phyloP scores from a whole-genome alignment of 768 basidiomycete genomes.

The Pleurotus citrinopileatus region DNA sequence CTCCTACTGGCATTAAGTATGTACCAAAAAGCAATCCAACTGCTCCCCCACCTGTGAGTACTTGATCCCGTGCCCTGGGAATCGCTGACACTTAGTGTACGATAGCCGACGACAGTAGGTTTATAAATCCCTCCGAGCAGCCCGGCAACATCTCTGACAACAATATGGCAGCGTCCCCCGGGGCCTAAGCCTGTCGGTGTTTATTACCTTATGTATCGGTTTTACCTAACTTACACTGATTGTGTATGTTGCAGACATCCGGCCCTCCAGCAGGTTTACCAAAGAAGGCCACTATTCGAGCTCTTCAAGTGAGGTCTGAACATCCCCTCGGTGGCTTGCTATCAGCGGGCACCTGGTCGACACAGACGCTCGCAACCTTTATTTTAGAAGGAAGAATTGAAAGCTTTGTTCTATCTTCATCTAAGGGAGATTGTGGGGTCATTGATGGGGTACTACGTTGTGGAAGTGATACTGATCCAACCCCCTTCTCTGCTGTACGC shows the following conservation, averaged over 20 bases:
- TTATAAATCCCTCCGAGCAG: not conserved
- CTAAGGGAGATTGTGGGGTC: constrained; percentile 57
- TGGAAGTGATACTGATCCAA: constrained; percentile 44
- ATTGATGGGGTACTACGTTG: constrained; percentile 43
- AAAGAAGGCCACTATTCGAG: constrained; percentile 43
- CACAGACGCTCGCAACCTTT: constrained; percentile 57
- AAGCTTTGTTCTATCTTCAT: constrained; percentile 56
- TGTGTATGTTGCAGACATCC: not conserved
- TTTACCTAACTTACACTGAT: not conserved
- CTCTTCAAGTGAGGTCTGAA: constrained; percentile 26
- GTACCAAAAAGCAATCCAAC: constrained; percentile 31
- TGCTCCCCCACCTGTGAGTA: not conserved
- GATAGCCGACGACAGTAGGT: not conserved
- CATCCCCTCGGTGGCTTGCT: constrained; percentile 48
- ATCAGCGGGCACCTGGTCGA: constrained; percentile 55
- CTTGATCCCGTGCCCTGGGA: too few relatives aligned
- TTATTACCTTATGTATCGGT: not conserved
- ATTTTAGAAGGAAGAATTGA: constrained; percentile 42
- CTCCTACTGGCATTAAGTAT: constrained; percentile 44
- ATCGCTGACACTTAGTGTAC: not conserved
- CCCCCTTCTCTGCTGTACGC: constrained; percentile 48
- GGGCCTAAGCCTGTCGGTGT: not conserved
- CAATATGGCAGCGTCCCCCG: not conserved
- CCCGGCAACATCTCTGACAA: not conserved
- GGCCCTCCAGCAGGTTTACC: constrained; percentile 30